Evolutionary conservation across 257 asterid species (phyloP).

Genomic region (Solanum verrucosum): DNA sequence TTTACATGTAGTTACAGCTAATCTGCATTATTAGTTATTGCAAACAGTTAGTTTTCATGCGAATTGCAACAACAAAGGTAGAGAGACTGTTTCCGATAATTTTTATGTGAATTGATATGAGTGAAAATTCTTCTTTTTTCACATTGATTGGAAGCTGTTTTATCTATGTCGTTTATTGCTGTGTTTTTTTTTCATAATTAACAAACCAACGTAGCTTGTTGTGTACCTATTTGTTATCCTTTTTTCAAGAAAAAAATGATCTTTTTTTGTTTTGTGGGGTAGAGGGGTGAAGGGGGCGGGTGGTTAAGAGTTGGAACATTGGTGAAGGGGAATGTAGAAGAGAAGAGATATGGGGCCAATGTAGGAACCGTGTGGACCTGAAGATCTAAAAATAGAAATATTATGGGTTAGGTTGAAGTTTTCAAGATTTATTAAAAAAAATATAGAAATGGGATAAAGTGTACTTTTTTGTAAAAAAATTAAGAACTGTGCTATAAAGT

Average conservation of each 20-base stretch:
- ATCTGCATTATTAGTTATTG: background rate
- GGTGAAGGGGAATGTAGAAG: background rate
- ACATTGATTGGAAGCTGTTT: background rate
- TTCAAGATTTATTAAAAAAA: background rate
- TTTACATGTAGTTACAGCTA: background rate
- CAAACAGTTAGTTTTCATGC: background rate
- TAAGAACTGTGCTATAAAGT: background rate
- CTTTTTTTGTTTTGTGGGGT: background rate
- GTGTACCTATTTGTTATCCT: background rate
- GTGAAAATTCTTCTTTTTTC: background rate
- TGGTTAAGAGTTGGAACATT: background rate
- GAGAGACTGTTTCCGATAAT: background rate
- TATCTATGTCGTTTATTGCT: background rate
- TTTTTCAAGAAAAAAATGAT: background rate
- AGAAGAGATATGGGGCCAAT: background rate
- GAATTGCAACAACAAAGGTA: background rate
- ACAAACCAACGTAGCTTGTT: background rate
- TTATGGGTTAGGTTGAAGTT: background rate
- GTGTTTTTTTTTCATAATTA: background rate
- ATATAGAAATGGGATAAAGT: background rate
- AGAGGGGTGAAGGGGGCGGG: background rate
- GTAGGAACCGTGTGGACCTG: conserved; percentile 24
- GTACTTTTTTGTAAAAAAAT: background rate
- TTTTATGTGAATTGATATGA: too few relatives aligned
- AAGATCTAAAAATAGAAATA: background rate